Base-by-base conservation (phyloP, 371 early-diverging fungal species). In the Mortierella sp. region DNA sequence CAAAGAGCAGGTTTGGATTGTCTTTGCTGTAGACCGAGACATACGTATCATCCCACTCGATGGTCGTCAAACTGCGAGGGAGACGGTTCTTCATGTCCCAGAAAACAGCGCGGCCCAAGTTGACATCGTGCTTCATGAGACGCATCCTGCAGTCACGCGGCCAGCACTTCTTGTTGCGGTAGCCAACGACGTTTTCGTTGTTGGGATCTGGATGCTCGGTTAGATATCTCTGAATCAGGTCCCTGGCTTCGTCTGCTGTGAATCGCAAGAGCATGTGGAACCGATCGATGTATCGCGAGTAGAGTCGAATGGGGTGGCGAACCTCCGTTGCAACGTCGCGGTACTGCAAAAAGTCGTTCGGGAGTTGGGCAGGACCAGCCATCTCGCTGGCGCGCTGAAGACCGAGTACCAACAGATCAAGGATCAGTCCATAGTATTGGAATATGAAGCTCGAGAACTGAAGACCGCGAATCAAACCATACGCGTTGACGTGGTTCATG, bases 161-260 rank as follows among this genome's bases (percentile, higher is more conserved):
- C 70, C 98, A 99, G 87, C 96, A 97, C 67, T 89, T 90, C 74
- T 93, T 92, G 85, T 95, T 98, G 82, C 96, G 95, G 82, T 99
- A 99, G 0, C 98, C 98, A 13, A 98, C 98, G 69, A 98, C 91
- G 81, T 98, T 98, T 72, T 97, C 98, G 82, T 97, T 96, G 83
- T 98, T 98, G 18, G 99, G 99, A 83, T 99, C 98, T 1, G 99
- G 99, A 82, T 97, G 94, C 78, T 98, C 98, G 0, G 97, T 97
- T 71, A 98, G 76, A 72, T 95, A 98, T 43, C 98, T 91, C 78
- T 99, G 98, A 57, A 98, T 94, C 65, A 99, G 81, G 71, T 98
- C 98, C 58, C 97, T 87, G 3, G 95, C 91, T 66, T 98, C 98
- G 23, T 95, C 96, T 8, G 92, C 93, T 21, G 92, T 89, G 79